These are phyloP conservation scores for Malassezia globosa DNA, from an alignment of 1,284 basidiomycete species.

Conservation along the genomic window DNA sequence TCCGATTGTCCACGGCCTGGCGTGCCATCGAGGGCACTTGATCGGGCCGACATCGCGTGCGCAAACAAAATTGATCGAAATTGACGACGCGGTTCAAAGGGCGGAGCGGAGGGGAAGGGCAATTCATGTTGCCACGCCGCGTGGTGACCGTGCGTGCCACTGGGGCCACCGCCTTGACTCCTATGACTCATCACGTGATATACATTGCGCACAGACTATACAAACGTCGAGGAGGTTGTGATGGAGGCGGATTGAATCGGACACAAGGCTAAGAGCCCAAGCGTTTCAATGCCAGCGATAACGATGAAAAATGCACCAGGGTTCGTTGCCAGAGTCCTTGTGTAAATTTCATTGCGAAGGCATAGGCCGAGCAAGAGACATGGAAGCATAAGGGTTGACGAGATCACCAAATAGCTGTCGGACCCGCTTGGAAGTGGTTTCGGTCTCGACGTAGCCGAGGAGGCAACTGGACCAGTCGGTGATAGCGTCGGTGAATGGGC, in stretches of 20 bases:
- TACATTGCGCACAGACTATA: background rate
- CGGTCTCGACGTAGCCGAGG: background rate
- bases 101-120: no score
- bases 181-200: no score
- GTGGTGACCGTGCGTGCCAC: no score
- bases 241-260: constrained; percentile 4
- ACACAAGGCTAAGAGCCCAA: background rate
- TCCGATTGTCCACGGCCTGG: no score
- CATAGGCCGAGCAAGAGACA: constrained; percentile 7
- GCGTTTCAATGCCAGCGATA: constrained; percentile 5
- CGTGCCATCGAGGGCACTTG: no score
- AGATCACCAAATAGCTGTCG: constrained; percentile 16
- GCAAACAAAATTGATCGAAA: no score
- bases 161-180: no score
- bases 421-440: constrained; percentile 8
- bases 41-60: no score
- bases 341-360: constrained; percentile 11
- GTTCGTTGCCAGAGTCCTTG: constrained; percentile 5
- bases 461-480: background rate
- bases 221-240: background rate
- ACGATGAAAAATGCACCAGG: constrained; percentile 12
- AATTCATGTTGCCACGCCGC: no score
- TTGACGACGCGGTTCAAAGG: no score
- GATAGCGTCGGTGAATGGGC: no score
- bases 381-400: constrained; percentile 12